Evolutionary conservation across 2,329 filamentous ascomycete species (phyloP).

Genomic region (Achaetomium macrosporum): DNA sequence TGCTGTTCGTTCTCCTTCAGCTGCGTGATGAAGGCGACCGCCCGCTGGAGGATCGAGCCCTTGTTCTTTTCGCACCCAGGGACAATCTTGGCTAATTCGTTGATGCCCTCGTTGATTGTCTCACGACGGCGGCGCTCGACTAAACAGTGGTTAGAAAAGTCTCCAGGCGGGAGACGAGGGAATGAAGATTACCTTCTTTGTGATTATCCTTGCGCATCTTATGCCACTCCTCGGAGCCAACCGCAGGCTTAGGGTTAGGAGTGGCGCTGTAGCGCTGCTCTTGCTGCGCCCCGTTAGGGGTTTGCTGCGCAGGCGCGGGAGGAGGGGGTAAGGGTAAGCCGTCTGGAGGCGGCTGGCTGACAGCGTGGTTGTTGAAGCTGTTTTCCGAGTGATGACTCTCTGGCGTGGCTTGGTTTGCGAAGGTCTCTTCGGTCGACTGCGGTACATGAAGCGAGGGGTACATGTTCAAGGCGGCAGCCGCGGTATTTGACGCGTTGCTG

Average conservation of each 20-base stretch:
- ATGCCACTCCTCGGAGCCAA: constrained; percentile 98
- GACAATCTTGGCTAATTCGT: constrained; percentile 95
- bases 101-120: constrained; percentile 98
- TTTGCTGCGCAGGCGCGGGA: constrained; percentile 23
- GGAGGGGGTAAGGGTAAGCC: constrained; percentile 25
- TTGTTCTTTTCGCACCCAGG: constrained; percentile 99
- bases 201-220: constrained; percentile 96
- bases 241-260: constrained; percentile 62
- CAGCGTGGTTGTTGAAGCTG: constrained; percentile 30
- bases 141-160: constrained; percentile 33
- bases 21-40: constrained; percentile 90
- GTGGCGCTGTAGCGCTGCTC: constrained; percentile 38
- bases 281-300: constrained; percentile 36
- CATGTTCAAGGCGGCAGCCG: constrained; percentile 53
- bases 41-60: constrained; percentile 87
- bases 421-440: constrained; percentile 53
- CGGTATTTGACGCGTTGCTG: constrained; percentile 52
- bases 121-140: constrained; percentile 94
- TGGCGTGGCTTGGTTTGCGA: constrained; percentile 45
- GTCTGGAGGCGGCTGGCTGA: constrained; percentile 31
- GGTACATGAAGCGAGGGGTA: constrained; percentile 56
- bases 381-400: constrained; percentile 34
- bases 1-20: constrained; percentile 90
- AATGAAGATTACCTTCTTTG: constrained; percentile 72
- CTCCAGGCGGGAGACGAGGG: no score